A percentile compares a stretch with the other conserved stretches of the same genome.
phyloP scores from a whole-genome alignment of 2,329 filamentous ascomycete genomes.

The Pleomassaria siparia region DNA sequence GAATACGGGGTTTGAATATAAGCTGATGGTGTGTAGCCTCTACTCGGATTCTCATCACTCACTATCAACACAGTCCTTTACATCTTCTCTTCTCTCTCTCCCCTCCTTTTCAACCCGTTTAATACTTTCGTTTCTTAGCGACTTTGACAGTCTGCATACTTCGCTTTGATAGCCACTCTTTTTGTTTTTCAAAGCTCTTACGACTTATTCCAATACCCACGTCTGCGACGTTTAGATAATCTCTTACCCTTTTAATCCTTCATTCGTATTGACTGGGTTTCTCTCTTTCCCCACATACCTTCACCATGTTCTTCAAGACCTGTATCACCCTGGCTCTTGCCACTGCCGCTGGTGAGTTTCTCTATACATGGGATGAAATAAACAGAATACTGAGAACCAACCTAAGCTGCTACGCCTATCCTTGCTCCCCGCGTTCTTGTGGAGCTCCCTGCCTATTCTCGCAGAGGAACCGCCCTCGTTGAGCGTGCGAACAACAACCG shows the following conservation, averaged over 20 bases:
- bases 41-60: constrained; percentile 18
- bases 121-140: constrained; percentile 29
- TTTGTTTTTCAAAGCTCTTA: constrained; percentile 4
- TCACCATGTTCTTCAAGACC: constrained; percentile 34
- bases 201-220: constrained; percentile 17
- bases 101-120: constrained; percentile 16
- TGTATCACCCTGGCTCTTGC: constrained; percentile 30
- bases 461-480: neutral
- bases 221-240: constrained; percentile 37
- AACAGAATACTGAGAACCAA: neutral
- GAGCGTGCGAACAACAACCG: neutral
- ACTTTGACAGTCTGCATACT: constrained; percentile 41
- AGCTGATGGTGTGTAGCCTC: constrained; percentile 20
- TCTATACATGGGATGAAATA: neutral
- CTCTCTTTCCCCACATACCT: constrained; percentile 3
- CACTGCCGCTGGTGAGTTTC: constrained; percentile 34
- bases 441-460: constrained; percentile 13
- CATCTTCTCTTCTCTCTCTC: constrained; percentile 16
- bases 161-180: constrained; percentile 19
- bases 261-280: constrained; percentile 23
- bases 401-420: constrained; percentile 30
- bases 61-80: constrained; percentile 20
- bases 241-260: constrained; percentile 24
- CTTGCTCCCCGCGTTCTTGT: constrained; percentile 10
- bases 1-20: constrained; percentile 23